phyloP scores from a whole-genome alignment of 129 eudicot species.

The sunflower (Helianthus annuus) region DNA sequence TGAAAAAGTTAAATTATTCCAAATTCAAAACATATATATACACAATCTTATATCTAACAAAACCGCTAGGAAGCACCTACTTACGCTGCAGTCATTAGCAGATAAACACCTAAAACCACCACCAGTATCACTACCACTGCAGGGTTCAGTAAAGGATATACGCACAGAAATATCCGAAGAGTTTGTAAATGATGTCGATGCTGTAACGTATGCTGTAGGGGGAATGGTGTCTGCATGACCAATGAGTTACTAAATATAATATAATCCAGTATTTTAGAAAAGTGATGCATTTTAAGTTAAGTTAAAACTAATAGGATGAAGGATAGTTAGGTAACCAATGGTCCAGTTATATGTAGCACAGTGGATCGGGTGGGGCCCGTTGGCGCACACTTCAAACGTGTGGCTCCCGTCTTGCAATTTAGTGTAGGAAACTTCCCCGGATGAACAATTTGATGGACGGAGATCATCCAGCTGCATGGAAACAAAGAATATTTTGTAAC shows the following conservation, averaged over 20 bases:
- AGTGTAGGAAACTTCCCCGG: constrained; percentile 52
- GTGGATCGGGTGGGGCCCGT: constrained; percentile 41
- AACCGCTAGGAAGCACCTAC: constrained; percentile 44
- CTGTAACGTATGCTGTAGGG: constrained; percentile 77
- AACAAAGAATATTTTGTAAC: background rate
- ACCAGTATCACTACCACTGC: constrained; percentile 22
- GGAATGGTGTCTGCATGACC: constrained; percentile 72
- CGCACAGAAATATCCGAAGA: constrained; percentile 57
- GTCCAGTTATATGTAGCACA: constrained; percentile 84
- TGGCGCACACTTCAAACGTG: constrained; percentile 67
- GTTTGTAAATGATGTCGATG: constrained; percentile 62
- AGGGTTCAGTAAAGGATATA: constrained; percentile 75
- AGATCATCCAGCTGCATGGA: constrained; percentile 71
- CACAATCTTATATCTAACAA: constrained; percentile 7
- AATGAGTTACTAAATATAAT: background rate
- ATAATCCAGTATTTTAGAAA: background rate
- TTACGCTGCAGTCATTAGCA: constrained; percentile 79
- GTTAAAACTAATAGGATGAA: constrained; percentile 11
- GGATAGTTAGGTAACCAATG: constrained; percentile 52
- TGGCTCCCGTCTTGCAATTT: constrained; percentile 71
- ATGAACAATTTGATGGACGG: constrained; percentile 54
- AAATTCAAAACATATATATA: background rate
- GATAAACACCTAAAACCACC: constrained; percentile 84
- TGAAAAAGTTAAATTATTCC: background rate
- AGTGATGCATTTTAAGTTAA: background rate